phyloP scores from a whole-genome alignment of 768 basidiomycete genomes.

The Hypholoma sublateritium region DNA sequence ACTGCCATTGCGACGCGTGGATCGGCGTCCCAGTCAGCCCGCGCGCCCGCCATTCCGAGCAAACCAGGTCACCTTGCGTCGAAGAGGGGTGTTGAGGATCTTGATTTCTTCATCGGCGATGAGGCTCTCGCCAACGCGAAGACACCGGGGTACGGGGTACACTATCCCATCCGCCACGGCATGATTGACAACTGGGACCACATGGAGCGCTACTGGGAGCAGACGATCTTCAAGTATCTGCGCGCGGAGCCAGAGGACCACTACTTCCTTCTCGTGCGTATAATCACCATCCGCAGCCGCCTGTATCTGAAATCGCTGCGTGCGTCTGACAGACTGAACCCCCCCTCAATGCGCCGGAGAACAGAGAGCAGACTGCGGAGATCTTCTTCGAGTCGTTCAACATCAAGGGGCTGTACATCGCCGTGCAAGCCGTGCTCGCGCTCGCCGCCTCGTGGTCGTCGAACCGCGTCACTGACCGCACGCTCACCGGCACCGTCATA shows the following conservation, averaged over 20 bases:
- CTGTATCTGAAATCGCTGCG: background rate
- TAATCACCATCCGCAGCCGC: background rate
- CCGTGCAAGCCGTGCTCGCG: constrained; percentile 97
- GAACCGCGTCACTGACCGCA: constrained; percentile 84
- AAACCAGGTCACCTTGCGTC: constrained; percentile 93
- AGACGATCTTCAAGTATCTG: constrained; percentile 99
- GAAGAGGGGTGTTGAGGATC: constrained; percentile 96
- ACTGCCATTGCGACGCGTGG: constrained; percentile 94
- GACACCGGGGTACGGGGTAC: constrained; percentile 90
- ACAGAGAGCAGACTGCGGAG: constrained; percentile 97
- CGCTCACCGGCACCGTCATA: constrained; percentile 95
- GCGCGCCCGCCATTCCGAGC: constrained; percentile 75
- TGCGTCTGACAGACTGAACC: constrained; percentile 83
- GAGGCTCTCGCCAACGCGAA: constrained; percentile 95
- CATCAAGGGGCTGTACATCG: constrained; percentile 97
- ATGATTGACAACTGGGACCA: constrained; percentile 99
- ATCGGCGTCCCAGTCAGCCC: constrained; percentile 58
- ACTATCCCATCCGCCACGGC: constrained; percentile 96
- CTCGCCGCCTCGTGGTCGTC: constrained; percentile 98
- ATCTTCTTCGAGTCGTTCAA: constrained; percentile 99
- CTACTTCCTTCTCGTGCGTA: constrained; percentile 90
- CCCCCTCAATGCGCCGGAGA: constrained; percentile 96
- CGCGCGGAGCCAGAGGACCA: constrained; percentile 99
- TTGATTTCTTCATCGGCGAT: constrained; percentile 99
- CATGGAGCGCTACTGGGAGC: constrained; percentile 99